Evolutionary conservation across 164 flowering plant species (phyloP).

Genomic region (Protea cynaroides): DNA sequence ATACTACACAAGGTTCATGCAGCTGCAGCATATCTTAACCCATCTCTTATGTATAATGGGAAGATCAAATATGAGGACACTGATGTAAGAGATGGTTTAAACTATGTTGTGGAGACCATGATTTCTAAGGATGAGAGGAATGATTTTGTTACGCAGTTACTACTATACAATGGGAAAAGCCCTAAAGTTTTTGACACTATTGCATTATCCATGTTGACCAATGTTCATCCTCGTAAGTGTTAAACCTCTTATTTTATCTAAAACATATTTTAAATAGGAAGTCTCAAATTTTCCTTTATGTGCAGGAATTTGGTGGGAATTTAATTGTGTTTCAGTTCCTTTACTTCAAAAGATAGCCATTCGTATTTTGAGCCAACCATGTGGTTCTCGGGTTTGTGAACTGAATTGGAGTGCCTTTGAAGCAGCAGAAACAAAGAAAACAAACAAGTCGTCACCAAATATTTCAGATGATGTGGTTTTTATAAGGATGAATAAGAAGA

Average conservation of each 20-base stretch:
- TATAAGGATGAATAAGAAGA: neutral
- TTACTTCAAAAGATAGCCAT: conserved; percentile 9
- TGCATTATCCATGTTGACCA: conserved; percentile 14
- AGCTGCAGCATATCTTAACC: conserved; percentile 21
- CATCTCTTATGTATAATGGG: conserved; percentile 14
- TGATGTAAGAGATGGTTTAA: conserved; percentile 10
- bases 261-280: neutral
- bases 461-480: neutral
- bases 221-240: conserved; percentile 23
- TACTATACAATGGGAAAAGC: conserved; percentile 14
- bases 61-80: conserved; percentile 13
- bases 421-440: conserved; percentile 10
- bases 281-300: neutral
- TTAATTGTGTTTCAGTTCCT: conserved; percentile 16
- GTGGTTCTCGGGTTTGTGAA: conserved; percentile 12
- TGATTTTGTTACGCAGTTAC: conserved; percentile 11
- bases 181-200: conserved; percentile 13
- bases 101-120: conserved; percentile 11
- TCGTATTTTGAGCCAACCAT: conserved; percentile 16
- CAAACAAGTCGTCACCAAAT: neutral
- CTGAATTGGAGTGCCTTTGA: conserved; percentile 11
- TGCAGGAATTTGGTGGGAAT: conserved; percentile 24
- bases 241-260: neutral
- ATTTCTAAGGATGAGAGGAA: conserved; percentile 12
- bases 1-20: conserved; percentile 18